phyloP scores from a whole-genome alignment of 176 grass and related monocot genomes.

The Rhynchospora pubera region DNA sequence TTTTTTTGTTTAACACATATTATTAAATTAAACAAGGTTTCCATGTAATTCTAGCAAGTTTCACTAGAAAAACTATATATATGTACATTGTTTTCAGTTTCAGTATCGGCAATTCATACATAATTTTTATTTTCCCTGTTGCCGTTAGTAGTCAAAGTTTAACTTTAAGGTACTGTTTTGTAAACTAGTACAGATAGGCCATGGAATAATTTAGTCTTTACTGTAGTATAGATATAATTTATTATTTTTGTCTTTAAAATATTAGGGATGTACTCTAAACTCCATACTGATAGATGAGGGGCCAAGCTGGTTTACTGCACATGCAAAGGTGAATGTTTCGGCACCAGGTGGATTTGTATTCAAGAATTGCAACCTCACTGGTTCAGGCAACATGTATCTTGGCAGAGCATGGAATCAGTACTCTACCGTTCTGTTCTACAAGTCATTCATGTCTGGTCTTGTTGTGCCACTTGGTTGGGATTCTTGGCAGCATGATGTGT shows the following conservation, averaged over 20 bases:
- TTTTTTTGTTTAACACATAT: too few relatives aligned
- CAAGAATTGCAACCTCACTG: slow-evolving; percentile 25
- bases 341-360: slow-evolving; percentile 41
- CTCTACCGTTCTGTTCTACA: slow-evolving; percentile 57
- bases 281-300: slow-evolving; percentile 7
- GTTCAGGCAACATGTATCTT: slow-evolving; percentile 26
- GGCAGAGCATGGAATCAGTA: slow-evolving; percentile 58
- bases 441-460: slow-evolving; percentile 17
- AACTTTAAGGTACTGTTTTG: too few relatives aligned
- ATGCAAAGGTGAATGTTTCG: not conserved
- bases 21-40: too few relatives aligned
- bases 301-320: slow-evolving; percentile 42
- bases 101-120: too few relatives aligned
- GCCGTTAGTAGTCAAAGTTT: too few relatives aligned
- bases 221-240: not conserved
- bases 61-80: too few relatives aligned
- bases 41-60: too few relatives aligned
- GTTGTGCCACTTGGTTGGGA: slow-evolving; percentile 50
- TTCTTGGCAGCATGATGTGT: slow-evolving; percentile 8
- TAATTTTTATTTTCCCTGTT: too few relatives aligned
- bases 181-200: not conserved
- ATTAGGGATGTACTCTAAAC: slow-evolving; percentile 14
- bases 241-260: not conserved
- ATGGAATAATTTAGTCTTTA: not conserved
- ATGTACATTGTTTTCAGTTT: too few relatives aligned